These are phyloP conservation scores for Exophiala alcalophila DNA, from an alignment of 2,329 filamentous ascomycete species.

Conservation along the genomic window DNA sequence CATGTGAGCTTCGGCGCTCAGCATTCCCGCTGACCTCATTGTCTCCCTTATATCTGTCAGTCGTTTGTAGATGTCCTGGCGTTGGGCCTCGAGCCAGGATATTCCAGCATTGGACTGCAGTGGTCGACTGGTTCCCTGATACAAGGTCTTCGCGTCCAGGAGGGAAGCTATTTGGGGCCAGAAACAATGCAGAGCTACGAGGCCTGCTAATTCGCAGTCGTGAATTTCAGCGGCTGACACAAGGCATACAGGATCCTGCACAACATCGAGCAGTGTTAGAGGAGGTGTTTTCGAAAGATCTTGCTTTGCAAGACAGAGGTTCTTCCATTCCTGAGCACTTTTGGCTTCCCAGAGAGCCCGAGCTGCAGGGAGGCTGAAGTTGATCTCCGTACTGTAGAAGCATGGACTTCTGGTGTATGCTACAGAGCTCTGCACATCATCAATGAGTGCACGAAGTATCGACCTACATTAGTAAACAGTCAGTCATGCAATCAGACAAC, in stretches of 20 bases:
- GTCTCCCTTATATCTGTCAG: constrained; percentile 3
- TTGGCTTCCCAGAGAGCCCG: not conserved
- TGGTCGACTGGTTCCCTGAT: not conserved
- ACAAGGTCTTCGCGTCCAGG: not conserved
- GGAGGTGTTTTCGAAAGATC: not conserved
- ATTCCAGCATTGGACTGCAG: not conserved
- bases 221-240: not conserved
- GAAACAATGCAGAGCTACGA: constrained; percentile 1
- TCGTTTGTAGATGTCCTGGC: not conserved
- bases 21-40: not conserved
- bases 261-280: not conserved
- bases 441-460: not conserved
- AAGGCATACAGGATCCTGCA: not conserved
- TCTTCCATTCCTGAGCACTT: not conserved
- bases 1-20: constrained; percentile 27
- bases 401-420: not conserved
- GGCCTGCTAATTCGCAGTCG: not conserved
- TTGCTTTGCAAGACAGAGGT: not conserved
- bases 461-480: not conserved
- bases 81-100: constrained; percentile 1
- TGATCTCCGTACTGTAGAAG: constrained; percentile 2
- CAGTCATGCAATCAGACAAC: no score
- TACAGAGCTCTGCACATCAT: not conserved
- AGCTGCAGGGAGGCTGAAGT: not conserved
- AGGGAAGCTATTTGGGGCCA: not conserved